Base-by-base conservation (phyloP, 2,329 filamentous ascomycete species). In the Trichocomaceae sp. region DNA sequence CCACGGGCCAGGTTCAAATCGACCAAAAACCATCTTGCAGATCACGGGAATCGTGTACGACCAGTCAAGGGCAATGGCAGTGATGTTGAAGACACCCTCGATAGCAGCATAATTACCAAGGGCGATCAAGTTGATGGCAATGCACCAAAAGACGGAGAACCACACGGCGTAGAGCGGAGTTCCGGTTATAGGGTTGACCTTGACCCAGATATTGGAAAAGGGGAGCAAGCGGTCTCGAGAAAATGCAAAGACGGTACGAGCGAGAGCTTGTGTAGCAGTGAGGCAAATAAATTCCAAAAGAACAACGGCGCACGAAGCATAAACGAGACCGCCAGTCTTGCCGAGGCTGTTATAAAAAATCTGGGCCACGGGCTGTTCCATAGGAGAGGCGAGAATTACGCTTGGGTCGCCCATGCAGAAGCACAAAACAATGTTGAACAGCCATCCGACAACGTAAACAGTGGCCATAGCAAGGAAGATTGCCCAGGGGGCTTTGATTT, bases 281-380 rank as follows among this genome's bases (percentile, higher is more conserved):
- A 56, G 51, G 22, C 54, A 56, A 44, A 56, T 56, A n/a, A 56
- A 56, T 12, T 56, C 48, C 54, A 56, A 35, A 19, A 56, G 52
- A 80, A 83, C 67, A 63, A 82, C 80, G 20, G 78, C 79, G 57
- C 73, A 74, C n/a, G 81, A 73, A 53, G 79, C 77, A 63, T 79
- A 83, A 68, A 79, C 75, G 60, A 82, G 77, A 46, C 77, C 77
- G 13, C 77, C 76, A 2, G 31, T 2, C 47, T 56, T 79, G 59
- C 80, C 80, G 51, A 82, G 75, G 47, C 76, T 77, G 64, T 82
- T 80, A 69, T 78, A 79, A 67, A 79, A 83, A 62, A 83, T 77
- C 59, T 82, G 79, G 4, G 76, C 77, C 9, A 82, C 77, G 12
- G 80, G 80, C 64, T 82, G 79, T 19, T 67, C 71, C 54, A 80